Percentiles rank a stretch among this genome's conserved stretches.
phyloP scores from a whole-genome alignment of 1,284 basidiomycete genomes.

The Entoloma clypeatum region DNA sequence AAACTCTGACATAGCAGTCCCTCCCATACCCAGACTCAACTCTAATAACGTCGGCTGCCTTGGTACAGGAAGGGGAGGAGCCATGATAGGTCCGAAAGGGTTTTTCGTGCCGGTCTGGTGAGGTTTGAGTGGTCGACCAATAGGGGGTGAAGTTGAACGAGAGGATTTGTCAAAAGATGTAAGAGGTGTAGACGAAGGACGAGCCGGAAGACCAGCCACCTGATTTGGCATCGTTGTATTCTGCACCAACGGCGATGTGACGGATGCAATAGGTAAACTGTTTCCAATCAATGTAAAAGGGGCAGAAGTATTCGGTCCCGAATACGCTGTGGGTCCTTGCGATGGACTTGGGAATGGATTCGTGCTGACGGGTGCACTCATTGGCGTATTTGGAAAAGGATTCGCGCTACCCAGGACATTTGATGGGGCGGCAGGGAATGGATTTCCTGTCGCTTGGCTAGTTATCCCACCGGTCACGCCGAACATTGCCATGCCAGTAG shows the following conservation, averaged over 20 bases:
- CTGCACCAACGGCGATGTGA: slow-evolving; percentile 18
- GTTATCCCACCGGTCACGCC: slow-evolving; percentile 18
- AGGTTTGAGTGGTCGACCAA: slow-evolving; percentile 64
- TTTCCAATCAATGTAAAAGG: slow-evolving; percentile 18
- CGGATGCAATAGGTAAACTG: slow-evolving; percentile 14
- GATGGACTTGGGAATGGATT: neutral
- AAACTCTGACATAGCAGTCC: slow-evolving; percentile 10
- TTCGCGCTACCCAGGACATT: neutral
- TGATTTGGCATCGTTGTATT: slow-evolving; percentile 13
- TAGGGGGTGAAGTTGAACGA: slow-evolving; percentile 37
- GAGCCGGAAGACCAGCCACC: slow-evolving; percentile 36
- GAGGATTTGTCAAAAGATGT: slow-evolving; percentile 31
- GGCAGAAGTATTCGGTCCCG: slow-evolving; percentile 2
- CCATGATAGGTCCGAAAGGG: slow-evolving; percentile 82
- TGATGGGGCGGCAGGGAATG: slow-evolving; percentile 8
- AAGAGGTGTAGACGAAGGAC: slow-evolving; percentile 69
- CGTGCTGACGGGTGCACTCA: neutral
- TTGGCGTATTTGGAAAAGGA: slow-evolving; percentile 9
- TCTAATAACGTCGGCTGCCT: slow-evolving; percentile 82
- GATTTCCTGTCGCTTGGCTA: slow-evolving; percentile 13
- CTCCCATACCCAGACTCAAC: slow-evolving; percentile 53
- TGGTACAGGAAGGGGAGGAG: slow-evolving; percentile 66
- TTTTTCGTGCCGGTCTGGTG: slow-evolving; percentile 95
- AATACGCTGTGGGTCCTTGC: neutral
- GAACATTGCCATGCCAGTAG: slow-evolving; percentile 55